Conservation (phyloP, 2,329 filamentous ascomycete genomes). For the Colletotrichum orbiculare region DNA sequence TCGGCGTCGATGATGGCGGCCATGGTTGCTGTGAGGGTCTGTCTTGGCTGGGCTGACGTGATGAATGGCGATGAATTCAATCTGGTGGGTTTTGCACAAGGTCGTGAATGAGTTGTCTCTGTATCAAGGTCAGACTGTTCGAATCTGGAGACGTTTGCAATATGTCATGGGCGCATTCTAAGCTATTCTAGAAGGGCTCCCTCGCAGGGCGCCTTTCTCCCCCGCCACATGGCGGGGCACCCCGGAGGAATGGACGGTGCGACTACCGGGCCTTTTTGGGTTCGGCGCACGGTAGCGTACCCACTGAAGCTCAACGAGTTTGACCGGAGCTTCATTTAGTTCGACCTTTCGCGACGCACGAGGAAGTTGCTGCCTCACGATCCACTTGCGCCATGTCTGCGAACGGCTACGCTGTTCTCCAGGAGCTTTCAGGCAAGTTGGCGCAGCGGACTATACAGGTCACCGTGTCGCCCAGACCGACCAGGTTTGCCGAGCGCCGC, state of each 20-base stretch:
- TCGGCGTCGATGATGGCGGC: conserved; percentile 73
- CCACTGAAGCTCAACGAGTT: conserved; percentile 31
- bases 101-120: background rate
- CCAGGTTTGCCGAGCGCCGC: conserved; percentile 64
- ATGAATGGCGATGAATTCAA: background rate
- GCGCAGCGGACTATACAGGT: conserved; percentile 57
- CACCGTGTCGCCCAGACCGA: conserved; percentile 62
- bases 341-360: conserved; percentile 3
- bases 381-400: conserved; percentile 20
- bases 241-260: conserved; percentile 2
- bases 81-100: background rate
- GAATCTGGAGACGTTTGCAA: conserved; percentile 28
- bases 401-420: conserved; percentile 21
- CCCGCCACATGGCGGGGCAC: conserved; percentile 35
- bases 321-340: conserved; percentile 8
- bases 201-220: conserved; percentile 13
- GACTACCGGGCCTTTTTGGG: too few relatives aligned
- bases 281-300: background rate
- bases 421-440: conserved; percentile 25
- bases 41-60: conserved; percentile 5
- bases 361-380: background rate
- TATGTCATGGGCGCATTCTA: conserved; percentile 28
- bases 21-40: conserved; percentile 47
- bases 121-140: conserved; percentile 26
- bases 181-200: conserved; percentile 35